Evolutionary conservation across 2,329 filamentous ascomycete species (phyloP).

Genomic region (Nemania sp.): DNA sequence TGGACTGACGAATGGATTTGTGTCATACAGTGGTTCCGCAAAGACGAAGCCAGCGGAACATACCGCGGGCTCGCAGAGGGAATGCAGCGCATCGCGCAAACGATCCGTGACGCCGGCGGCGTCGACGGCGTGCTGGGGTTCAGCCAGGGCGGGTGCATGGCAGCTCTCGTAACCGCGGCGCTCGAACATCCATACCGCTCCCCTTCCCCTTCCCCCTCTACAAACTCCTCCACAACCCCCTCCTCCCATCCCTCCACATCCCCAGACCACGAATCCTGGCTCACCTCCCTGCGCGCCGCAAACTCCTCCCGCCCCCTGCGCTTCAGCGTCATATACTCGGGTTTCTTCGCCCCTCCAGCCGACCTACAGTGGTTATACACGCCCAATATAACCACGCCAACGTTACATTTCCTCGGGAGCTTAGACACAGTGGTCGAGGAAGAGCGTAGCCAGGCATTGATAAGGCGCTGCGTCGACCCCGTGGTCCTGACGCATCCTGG

Average conservation of each 20-base stretch:
- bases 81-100: slow-evolving; percentile 62
- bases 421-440: slow-evolving; percentile 90
- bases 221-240: slow-evolving; percentile 1
- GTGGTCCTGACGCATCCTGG: slow-evolving; percentile 74
- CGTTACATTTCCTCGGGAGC: slow-evolving; percentile 79
- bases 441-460: slow-evolving; percentile 65
- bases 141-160: slow-evolving; percentile 75
- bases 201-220: slow-evolving; percentile 9
- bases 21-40: slow-evolving; percentile 80
- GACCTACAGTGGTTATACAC: slow-evolving; percentile 39
- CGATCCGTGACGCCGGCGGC: slow-evolving; percentile 65
- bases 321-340: slow-evolving; percentile 68
- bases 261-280: too few species aligned
- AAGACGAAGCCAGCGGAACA: slow-evolving; percentile 62
- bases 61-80: slow-evolving; percentile 75
- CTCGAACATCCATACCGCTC: slow-evolving; percentile 58
- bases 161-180: slow-evolving; percentile 72
- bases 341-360: slow-evolving; percentile 59
- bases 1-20: too few species aligned
- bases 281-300: slow-evolving; percentile 49
- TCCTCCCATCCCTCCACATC: too few species aligned
- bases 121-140: slow-evolving; percentile 83
- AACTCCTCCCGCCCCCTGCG: slow-evolving; percentile 51
- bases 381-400: slow-evolving; percentile 66
- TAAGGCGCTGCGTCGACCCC: slow-evolving; percentile 63